phyloP scores from a whole-genome alignment of 441 rosid genomes.

The Erodium texanum region DNA sequence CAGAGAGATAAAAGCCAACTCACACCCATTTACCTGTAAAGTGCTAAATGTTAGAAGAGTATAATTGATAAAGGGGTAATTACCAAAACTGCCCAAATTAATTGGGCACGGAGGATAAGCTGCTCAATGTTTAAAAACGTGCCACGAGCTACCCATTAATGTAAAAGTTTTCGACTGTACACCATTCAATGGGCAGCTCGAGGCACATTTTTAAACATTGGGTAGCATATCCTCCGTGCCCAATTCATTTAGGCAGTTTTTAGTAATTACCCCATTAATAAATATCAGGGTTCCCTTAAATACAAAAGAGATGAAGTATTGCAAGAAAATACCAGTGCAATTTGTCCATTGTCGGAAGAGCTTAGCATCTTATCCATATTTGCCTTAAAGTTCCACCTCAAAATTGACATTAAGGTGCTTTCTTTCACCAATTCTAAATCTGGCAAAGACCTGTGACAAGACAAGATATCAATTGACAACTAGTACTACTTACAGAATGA shows the following conservation, averaged over 20 bases:
- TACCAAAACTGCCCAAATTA: too few relatives aligned
- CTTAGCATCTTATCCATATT: constrained; percentile 47
- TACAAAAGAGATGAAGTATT: neutral
- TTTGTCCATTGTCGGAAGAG: constrained; percentile 34
- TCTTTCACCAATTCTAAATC: constrained; percentile 49
- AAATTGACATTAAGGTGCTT: constrained; percentile 42
- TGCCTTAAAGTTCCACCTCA: constrained; percentile 58
- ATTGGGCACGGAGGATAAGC: too few relatives aligned
- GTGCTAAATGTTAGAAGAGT: constrained; percentile 10
- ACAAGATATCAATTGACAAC: constrained; percentile 12
- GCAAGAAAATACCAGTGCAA: constrained; percentile 34
- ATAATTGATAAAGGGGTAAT: too few relatives aligned
- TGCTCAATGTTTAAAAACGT: too few relatives aligned
- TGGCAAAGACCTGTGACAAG: constrained; percentile 46
- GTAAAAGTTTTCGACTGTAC: too few relatives aligned
- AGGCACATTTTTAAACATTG: too few relatives aligned
- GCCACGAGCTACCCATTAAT: too few relatives aligned
- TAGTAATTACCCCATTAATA: too few relatives aligned
- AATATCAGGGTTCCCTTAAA: constrained; percentile 1
- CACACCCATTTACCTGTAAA: constrained; percentile 49
- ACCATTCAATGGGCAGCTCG: too few relatives aligned
- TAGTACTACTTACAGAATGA: constrained; percentile 6
- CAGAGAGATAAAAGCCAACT: constrained; percentile 48
- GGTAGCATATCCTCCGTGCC: too few relatives aligned
- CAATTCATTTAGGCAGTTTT: too few relatives aligned